These are phyloP conservation scores for Solanum paucissectum DNA, from an alignment of 257 asterid genomes.

Conservation along the genomic window DNA sequence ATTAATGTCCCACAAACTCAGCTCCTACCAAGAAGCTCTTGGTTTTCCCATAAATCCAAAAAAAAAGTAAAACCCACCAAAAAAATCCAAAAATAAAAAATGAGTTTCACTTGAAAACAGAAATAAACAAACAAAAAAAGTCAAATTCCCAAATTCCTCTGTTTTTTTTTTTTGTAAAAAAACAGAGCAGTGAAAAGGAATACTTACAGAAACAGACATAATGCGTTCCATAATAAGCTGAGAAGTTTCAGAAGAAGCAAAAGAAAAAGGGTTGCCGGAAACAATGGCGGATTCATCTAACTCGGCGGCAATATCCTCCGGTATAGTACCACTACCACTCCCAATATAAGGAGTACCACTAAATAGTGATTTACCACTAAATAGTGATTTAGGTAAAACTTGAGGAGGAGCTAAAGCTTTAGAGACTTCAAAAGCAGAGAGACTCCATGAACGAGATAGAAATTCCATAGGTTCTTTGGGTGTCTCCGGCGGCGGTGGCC, in stretches of 20 bases:
- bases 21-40: conserved; percentile 31
- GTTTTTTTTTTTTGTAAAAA: background rate
- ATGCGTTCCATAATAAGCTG: conserved; percentile 93
- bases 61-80: conserved; percentile 1
- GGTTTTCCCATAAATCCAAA: conserved; percentile 18
- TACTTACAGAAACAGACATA: conserved; percentile 92
- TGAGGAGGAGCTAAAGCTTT: conserved; percentile 46
- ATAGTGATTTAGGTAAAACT: conserved; percentile 13
- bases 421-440: conserved; percentile 74
- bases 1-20: conserved; percentile 9
- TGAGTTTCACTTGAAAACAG: background rate
- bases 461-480: conserved; percentile 97
- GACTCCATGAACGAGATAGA: conserved; percentile 88
- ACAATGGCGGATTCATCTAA: conserved; percentile 37
- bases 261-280: conserved; percentile 80
- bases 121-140: background rate
- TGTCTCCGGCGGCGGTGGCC: conserved; percentile 86
- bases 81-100: background rate
- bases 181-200: background rate
- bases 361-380: conserved; percentile 9
- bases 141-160: background rate
- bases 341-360: background rate
- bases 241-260: conserved; percentile 76
- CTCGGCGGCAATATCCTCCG: conserved; percentile 49
- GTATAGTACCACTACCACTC: conserved; percentile 32